Evolutionary conservation across 768 basidiomycete genomes (phyloP), one percentile per base, ranked within the genome.

Genomic region (Pulveroboletus sp.): DNA sequence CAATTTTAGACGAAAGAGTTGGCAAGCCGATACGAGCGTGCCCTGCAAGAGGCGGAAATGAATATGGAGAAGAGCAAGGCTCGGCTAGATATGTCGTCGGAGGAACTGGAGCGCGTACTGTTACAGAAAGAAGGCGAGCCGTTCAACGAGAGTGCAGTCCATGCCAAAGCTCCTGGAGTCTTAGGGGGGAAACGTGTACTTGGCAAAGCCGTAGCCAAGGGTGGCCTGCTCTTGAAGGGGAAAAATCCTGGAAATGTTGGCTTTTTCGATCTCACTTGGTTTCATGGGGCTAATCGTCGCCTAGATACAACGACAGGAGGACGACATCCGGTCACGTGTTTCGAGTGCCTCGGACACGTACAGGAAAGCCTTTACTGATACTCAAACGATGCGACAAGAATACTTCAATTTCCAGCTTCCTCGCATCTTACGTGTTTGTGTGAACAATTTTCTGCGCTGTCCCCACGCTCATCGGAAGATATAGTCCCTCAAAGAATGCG

Each of bases 381-480:
- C 89, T 12, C 94, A 97, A 66, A 73, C 83, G 5, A 83, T 91
- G 72, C 79, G 94, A 52, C 94, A 97, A 67, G 97, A 99, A 63
- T 98, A 97, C 67, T 99, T 97, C 70, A 95, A 97, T 66, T 89
- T 95, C 62, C 95, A 97, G 61, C 72, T 97, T 34, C 97, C 97
- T 46, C 86, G 93, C 56, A 90, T 97, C 49, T 69, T 99, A 33
- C 80, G 97, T 43, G 94, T 94, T 64, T 63, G 89, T 77, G 27
- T 38, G n/a, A 35, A 29, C 46, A 25, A 33, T 37, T 38, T 11
- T 33, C 12, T 27, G 7, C 39, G 19, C 24, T 29, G 24, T 49
- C 27, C 14, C 50, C 20, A 7, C 43, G 29, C 53, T 58, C 17
- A 66, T 47, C 33, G 39, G n/a, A 33, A 19, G 31, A 43, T 49